Conservation (phyloP, 2,329 filamentous ascomycete species). For the Knufia petricola region DNA sequence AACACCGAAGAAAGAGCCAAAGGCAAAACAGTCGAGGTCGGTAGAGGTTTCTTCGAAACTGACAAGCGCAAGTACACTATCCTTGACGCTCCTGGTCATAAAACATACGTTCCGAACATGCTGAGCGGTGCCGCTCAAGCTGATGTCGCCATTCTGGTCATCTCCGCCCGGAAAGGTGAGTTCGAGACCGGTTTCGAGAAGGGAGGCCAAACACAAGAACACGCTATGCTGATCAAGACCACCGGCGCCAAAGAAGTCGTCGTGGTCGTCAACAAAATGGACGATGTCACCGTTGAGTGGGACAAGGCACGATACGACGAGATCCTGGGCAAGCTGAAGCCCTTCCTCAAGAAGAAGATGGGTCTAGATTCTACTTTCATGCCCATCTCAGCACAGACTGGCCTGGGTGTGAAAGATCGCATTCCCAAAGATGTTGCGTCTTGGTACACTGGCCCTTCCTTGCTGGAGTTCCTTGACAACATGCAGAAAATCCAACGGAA, state of each 20-base stretch:
- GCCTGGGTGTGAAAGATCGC: constrained; percentile 77
- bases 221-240: constrained; percentile 95
- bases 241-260: constrained; percentile 96
- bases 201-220: constrained; percentile 89
- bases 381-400: constrained; percentile 86
- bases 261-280: constrained; percentile 98
- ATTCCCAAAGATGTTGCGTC: constrained; percentile 65
- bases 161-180: constrained; percentile 92
- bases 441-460: constrained; percentile 82
- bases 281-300: constrained; percentile 94
- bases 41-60: constrained; percentile 91
- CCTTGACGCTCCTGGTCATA: constrained; percentile 92
- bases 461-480: constrained; percentile 88
- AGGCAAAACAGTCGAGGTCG: constrained; percentile 97
- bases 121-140: constrained; percentile 90
- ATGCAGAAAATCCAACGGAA: constrained; percentile 93
- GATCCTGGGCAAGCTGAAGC: constrained; percentile 76
- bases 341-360: constrained; percentile 61
- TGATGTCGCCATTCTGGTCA: constrained; percentile 89
- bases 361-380: constrained; percentile 88
- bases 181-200: constrained; percentile 98
- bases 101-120: constrained; percentile 97
- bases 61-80: constrained; percentile 95
- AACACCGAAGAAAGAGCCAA: constrained; percentile 94
- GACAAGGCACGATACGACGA: constrained; percentile 86